Evolutionary conservation across 2,329 filamentous ascomycete species (phyloP).

Genomic region (Verticillium nubilum): DNA sequence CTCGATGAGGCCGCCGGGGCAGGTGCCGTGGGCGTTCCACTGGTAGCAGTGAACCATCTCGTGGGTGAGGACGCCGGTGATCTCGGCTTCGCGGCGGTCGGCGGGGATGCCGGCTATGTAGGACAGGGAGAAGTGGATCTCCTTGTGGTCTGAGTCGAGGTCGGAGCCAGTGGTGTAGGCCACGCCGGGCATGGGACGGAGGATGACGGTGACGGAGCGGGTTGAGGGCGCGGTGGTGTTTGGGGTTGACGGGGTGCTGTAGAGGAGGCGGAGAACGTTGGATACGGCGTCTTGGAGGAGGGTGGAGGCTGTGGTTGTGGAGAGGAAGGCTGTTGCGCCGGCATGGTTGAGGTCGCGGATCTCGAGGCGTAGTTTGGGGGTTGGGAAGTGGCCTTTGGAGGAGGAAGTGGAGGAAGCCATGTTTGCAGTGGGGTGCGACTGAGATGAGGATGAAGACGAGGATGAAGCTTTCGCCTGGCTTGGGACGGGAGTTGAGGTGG

Average conservation of each 20-base stretch:
- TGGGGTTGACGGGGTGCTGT: constrained; percentile 40
- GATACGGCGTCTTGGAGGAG: constrained; percentile 59
- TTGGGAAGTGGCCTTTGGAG: constrained; percentile 24
- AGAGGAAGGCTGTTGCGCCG: constrained; percentile 63
- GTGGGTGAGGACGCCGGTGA: constrained; percentile 80
- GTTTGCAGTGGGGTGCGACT: neutral
- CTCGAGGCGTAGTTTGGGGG: constrained; percentile 55
- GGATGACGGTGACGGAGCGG: constrained; percentile 77
- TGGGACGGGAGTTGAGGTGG: constrained; percentile 6
- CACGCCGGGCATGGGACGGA: constrained; percentile 75
- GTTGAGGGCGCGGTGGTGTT: constrained; percentile 52
- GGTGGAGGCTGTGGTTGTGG: constrained; percentile 54
- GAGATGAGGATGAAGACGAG: neutral
- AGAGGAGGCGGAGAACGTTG: constrained; percentile 68
- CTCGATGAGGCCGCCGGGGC: constrained; percentile 77
- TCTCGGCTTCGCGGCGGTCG: constrained; percentile 50
- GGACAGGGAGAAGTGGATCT: constrained; percentile 78
- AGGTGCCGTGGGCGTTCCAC: constrained; percentile 57
- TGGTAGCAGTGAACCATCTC: constrained; percentile 96
- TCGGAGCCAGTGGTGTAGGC: constrained; percentile 82
- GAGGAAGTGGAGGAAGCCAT: neutral
- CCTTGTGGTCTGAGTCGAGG: constrained; percentile 81
- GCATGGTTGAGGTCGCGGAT: constrained; percentile 52
- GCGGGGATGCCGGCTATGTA: constrained; percentile 57
- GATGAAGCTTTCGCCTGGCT: constrained; percentile 1